phyloP scores from a whole-genome alignment of 805 yeast genomes.

The Wickerhamomyces sydowiorum region DNA sequence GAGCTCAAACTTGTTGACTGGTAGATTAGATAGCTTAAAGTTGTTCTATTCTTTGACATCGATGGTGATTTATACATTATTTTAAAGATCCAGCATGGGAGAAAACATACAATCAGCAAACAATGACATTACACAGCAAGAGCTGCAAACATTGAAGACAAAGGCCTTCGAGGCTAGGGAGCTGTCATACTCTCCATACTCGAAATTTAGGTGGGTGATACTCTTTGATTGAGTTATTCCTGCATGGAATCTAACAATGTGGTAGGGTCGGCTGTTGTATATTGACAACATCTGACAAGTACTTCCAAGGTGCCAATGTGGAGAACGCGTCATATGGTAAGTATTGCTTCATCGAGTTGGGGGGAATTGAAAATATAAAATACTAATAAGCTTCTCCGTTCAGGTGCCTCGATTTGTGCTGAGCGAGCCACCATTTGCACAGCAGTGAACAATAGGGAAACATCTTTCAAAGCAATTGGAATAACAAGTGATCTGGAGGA shows the following conservation, averaged over 20 bases:
- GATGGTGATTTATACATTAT: too few relatives aligned
- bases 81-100: too few relatives aligned
- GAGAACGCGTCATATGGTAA: conserved; percentile 89
- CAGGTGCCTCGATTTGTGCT: conserved; percentile 64
- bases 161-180: conserved; percentile 33
- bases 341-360: conserved; percentile 1
- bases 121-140: neutral
- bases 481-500: conserved; percentile 54
- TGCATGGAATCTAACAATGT: too few relatives aligned
- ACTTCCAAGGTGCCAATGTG: conserved; percentile 73
- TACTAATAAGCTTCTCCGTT: too few relatives aligned
- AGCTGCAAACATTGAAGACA: neutral
- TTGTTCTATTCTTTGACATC: too few relatives aligned
- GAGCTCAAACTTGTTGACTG: too few relatives aligned
- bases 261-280: conserved; percentile 76
- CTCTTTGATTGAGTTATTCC: too few relatives aligned
- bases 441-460: conserved; percentile 43
- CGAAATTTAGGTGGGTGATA: conserved; percentile 54
- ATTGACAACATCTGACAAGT: conserved; percentile 42
- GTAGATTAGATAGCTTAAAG: too few relatives aligned
- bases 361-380: too few relatives aligned
- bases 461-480: conserved; percentile 52
- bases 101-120: neutral
- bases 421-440: conserved; percentile 61
- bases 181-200: conserved; percentile 65